Evolutionary conservation across 2,329 filamentous ascomycete genomes (phyloP), one percentile per base, ranked within the genome.

Genomic region (Epichloe sibirici): DNA sequence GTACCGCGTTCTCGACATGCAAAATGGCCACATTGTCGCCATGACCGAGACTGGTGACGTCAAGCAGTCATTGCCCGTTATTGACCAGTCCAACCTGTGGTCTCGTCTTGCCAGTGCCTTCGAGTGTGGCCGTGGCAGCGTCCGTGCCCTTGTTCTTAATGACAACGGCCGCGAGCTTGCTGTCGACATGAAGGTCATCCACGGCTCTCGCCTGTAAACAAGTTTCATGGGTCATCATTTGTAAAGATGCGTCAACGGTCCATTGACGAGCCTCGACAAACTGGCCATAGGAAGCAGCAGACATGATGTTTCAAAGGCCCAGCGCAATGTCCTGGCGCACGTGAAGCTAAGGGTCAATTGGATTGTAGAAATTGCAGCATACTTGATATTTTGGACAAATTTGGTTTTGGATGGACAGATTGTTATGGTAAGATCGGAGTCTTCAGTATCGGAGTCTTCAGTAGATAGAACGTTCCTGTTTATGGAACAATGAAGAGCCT

Each of bases 11-110:
- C 86, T 98, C 57, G 93, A 98, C 78, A 86, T 98, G 62, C 85
- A 90, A 72, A 88, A 95, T 61, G 90, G 81, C 63, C 64, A 84
- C 65, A 74, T 98, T 67, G 89, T 94, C 61, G 90, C 90, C 78
- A 97, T 98, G 90, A 98, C 93, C 69, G 93, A 98, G 86, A 88
- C 85, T 60, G 90, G 93, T 65, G 91, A 98, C 70, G 90, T 98
- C 79, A 97, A 97, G 87, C 90, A 95, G 76, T 83, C 81, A 64
- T 80, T 98, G 55, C 82, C 88, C 55, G 89, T 98, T 71, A 85
- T 96, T 71, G 89, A 95, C 77, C 93, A 98, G 82, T 93, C 88
- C 71, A 83, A 83, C 73, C 84, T 98, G 62, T 88, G 85, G 78
- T 71, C 74, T 61, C 88, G 90, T 64, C 86, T 98, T 61, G 75